Base-by-base conservation (phyloP, 1,284 basidiomycete genomes). In the Kwoniella shivajii region DNA sequence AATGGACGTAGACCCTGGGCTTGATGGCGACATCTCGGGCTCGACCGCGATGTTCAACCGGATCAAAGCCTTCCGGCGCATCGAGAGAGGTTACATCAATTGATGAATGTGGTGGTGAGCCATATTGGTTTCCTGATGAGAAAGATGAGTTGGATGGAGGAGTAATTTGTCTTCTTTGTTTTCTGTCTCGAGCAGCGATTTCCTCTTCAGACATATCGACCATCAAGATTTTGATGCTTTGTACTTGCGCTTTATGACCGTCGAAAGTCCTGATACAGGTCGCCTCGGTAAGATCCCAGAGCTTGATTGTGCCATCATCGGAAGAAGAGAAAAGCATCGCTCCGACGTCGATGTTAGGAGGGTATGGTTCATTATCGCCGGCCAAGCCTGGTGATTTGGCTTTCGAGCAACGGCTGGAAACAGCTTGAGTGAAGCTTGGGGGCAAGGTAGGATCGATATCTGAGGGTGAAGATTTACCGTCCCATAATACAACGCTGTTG, bases 251-350 rank as follows among this genome's bases (percentile, higher is more conserved):
- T 55, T 95, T 88, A 77, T 99, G 95, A 0, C 94, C 96, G 13
- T 82, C 84, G 72, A 95, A 92, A 54, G 88, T 86, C 29, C 90
- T 84, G 39, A 97, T 83, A 71, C 92, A 98, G 18, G 87, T 84
- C 45, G 90, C 84, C 24, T 82, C 80, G 22, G 84, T 86, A 44
- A 99, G 83, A 77, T 99, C 93, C 95, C 95, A 99, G 2, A 99
- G 84, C 56, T 88, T 88, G 76, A 99, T 92, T 4, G 88, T 87
- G 29, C 89, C 88, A 72, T 99, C 96, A 74, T 99, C 95, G 6
- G 92, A 94, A 1, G 90, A 92, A 6, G 93, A 97, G 80, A 99
- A 97, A 33, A 99, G 82, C 87, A 95, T 92, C 78, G 93, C 92
- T 42, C 91, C 90, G 1, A 85, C 82, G 59, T 89, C 86, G 56